These are phyloP conservation scores for Alternaria brassicicola DNA, from an alignment of 2,329 filamentous ascomycete species.

Conservation along the genomic window DNA sequence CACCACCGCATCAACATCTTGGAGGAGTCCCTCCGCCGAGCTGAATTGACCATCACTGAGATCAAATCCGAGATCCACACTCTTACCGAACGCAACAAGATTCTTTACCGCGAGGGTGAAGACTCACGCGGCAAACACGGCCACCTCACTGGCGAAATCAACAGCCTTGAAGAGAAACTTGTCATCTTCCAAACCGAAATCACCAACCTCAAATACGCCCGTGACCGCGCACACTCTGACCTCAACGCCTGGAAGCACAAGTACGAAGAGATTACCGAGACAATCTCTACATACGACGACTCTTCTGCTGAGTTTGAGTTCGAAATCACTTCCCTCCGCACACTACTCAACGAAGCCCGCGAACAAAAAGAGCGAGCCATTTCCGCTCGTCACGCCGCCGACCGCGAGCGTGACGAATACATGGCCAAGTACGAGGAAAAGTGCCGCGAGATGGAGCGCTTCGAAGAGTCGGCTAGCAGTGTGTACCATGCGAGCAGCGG, in stretches of 20 bases:
- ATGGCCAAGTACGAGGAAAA: constrained; percentile 34
- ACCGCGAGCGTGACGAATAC: constrained; percentile 32
- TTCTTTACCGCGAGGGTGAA: constrained; percentile 24
- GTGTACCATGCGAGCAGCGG: constrained; percentile 19
- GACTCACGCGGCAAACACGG: constrained; percentile 24
- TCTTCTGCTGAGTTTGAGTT: constrained; percentile 30
- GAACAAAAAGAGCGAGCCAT: constrained; percentile 36
- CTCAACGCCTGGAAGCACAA: constrained; percentile 32
- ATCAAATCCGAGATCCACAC: constrained; percentile 23
- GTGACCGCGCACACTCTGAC: constrained; percentile 28
- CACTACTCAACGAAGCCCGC: constrained; percentile 28
- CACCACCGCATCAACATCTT: constrained; percentile 25
- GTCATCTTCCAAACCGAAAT: constrained; percentile 29
- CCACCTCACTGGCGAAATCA: constrained; percentile 20
- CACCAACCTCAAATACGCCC: constrained; percentile 23
- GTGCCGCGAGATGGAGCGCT: constrained; percentile 32
- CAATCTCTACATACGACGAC: constrained; percentile 29
- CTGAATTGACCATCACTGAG: constrained; percentile 21
- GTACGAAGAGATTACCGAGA: constrained; percentile 32
- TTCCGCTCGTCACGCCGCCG: constrained; percentile 26
- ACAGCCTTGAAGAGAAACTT: constrained; percentile 22
- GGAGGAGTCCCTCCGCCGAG: constrained; percentile 30
- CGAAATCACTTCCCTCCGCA: constrained; percentile 30
- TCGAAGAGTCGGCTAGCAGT: constrained; percentile 23
- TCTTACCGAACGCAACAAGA: constrained; percentile 27